phyloP scores from a whole-genome alignment of 2,329 filamentous ascomycete genomes.

The Celoporthe dispersa region DNA sequence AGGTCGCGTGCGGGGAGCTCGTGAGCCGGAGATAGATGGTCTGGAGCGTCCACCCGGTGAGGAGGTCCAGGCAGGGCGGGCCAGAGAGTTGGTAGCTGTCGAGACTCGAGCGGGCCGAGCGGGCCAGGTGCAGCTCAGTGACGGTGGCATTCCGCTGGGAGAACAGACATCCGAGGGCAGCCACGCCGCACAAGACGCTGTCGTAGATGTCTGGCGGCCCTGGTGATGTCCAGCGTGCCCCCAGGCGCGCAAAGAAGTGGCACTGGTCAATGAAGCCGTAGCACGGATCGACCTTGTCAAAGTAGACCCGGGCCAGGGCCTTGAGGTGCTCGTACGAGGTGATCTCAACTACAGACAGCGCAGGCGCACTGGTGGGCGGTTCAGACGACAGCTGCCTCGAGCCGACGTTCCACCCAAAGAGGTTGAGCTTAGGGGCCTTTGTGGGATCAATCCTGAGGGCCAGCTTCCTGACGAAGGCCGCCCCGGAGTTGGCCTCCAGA shows the following conservation, averaged over 20 bases:
- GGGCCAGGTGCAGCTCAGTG: constrained; percentile 51
- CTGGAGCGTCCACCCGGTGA: constrained; percentile 58
- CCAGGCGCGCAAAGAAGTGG: constrained; percentile 39
- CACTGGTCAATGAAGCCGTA: constrained; percentile 53
- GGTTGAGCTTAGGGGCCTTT: constrained; percentile 55
- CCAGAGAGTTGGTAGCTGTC: constrained; percentile 47
- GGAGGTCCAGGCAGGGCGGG: constrained; percentile 42
- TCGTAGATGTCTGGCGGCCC: constrained; percentile 45
- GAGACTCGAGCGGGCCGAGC: constrained; percentile 46
- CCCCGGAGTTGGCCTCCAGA: constrained; percentile 61
- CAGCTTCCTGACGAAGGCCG: constrained; percentile 58
- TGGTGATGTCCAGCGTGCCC: constrained; percentile 40
- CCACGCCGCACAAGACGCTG: constrained; percentile 57
- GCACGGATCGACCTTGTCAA: constrained; percentile 55
- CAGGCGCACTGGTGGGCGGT: constrained; percentile 32
- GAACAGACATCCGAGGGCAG: constrained; percentile 57
- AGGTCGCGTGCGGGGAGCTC: constrained; percentile 56
- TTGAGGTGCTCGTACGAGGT: constrained; percentile 53
- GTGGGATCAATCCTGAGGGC: constrained; percentile 57
- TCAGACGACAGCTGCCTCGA: constrained; percentile 36
- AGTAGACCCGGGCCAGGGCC: constrained; percentile 51
- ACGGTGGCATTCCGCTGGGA: constrained; percentile 47
- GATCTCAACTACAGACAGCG: constrained; percentile 48
- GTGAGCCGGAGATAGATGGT: constrained; percentile 58
- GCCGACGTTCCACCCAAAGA: constrained; percentile 60